Evolutionary conservation across 257 asterid genomes (phyloP).

Genomic region (Ballota nigra): DNA sequence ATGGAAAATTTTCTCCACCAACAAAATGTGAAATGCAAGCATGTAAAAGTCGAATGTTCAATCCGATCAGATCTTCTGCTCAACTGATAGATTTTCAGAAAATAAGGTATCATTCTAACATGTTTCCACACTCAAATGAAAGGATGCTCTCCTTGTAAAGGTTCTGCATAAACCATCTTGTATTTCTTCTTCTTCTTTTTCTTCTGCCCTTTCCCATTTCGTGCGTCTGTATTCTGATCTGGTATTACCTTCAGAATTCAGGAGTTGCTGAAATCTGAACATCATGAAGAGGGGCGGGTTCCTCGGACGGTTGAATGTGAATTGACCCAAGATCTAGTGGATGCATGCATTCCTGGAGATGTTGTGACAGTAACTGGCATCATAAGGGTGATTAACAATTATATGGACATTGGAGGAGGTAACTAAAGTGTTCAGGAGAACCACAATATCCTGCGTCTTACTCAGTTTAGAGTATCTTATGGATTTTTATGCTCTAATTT

Average conservation of each 20-base stretch:
- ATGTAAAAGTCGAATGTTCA: slow-evolving; percentile 75
- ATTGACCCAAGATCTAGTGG: slow-evolving; percentile 90
- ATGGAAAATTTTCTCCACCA: slow-evolving; percentile 94
- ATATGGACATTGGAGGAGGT: slow-evolving; percentile 99
- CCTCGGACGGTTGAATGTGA: slow-evolving; percentile 98
- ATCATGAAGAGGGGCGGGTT: slow-evolving; percentile 94
- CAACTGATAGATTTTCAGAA: slow-evolving; percentile 81
- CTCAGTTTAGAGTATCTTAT: slow-evolving; percentile 5
- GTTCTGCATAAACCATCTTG: background rate
- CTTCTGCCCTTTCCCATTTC: background rate
- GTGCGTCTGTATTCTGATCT: background rate
- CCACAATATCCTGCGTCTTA: slow-evolving; percentile 7
- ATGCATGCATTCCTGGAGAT: slow-evolving; percentile 98
- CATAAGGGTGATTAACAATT: slow-evolving; percentile 84
- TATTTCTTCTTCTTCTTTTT: slow-evolving; percentile 3
- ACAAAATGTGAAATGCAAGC: slow-evolving; percentile 71
- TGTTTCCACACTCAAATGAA: slow-evolving; percentile 6
- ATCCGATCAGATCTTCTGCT: slow-evolving; percentile 73
- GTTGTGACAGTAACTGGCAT: slow-evolving; percentile 89
- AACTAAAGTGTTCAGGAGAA: slow-evolving; percentile 20
- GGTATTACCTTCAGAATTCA: slow-evolving; percentile 55
- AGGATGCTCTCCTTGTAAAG: slow-evolving; percentile 2
- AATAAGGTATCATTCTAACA: slow-evolving; percentile 56
- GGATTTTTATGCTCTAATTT: background rate
- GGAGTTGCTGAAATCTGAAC: slow-evolving; percentile 86